Evolutionary conservation across 345 rosid genomes (phyloP).

Genomic region (Euphorbia pulcherrima): DNA sequence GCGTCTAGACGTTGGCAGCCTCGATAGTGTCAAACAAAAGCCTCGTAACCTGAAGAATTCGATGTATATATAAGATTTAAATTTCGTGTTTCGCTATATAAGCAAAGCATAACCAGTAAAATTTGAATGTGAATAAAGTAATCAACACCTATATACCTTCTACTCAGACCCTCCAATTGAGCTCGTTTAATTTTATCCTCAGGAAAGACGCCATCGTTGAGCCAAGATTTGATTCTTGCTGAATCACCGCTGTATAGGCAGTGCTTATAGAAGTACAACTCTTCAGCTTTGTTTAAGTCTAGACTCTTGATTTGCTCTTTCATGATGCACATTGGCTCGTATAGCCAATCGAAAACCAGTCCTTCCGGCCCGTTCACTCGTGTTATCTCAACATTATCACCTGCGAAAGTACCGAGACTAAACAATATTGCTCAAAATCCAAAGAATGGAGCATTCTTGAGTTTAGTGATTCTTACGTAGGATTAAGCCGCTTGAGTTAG

Average conservation of each 20-base stretch:
- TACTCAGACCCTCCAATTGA: constrained; percentile 26
- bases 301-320: constrained; percentile 24
- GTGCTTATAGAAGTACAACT: constrained; percentile 23
- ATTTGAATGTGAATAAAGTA: not conserved
- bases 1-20: constrained; percentile 27
- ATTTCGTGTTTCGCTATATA: too few relatives aligned
- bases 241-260: constrained; percentile 18
- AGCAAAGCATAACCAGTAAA: not conserved
- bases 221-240: constrained; percentile 17
- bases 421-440: not conserved
- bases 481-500: constrained; percentile 8
- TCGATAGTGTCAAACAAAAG: constrained; percentile 22
- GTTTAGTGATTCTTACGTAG: constrained; percentile 6
- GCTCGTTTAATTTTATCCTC: constrained; percentile 21
- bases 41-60: constrained; percentile 20
- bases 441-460: not conserved
- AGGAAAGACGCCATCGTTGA: constrained; percentile 19
- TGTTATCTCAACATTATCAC: constrained; percentile 23
- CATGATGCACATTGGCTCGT: constrained; percentile 28
- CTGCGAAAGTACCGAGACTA: not conserved
- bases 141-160: constrained; percentile 19
- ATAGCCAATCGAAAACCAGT: constrained; percentile 24
- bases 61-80: not conserved
- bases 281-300: constrained; percentile 13
- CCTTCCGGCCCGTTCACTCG: constrained; percentile 25